Evolutionary conservation across 441 rosid genomes (phyloP).

Genomic region (Iberis amara): DNA sequence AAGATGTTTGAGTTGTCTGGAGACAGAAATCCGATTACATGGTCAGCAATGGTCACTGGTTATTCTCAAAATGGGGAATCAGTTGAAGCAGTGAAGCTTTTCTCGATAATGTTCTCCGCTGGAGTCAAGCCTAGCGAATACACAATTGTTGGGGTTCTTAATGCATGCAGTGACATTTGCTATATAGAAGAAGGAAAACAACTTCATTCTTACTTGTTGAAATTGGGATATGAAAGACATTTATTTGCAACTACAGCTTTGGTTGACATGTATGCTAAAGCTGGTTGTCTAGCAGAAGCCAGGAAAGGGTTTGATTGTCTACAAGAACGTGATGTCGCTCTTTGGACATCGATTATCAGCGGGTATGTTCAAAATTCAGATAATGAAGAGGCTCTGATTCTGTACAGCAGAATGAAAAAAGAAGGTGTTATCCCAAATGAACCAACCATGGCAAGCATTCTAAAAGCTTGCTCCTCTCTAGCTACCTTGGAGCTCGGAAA

Average conservation of each 20-base stretch:
- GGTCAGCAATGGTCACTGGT: conserved; percentile 87
- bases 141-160: conserved; percentile 74
- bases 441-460: conserved; percentile 70
- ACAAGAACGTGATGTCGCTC: conserved; percentile 58
- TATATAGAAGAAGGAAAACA: conserved; percentile 63
- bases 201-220: conserved; percentile 51
- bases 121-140: conserved; percentile 60
- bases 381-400: conserved; percentile 61
- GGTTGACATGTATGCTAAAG: conserved; percentile 91
- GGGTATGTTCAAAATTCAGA: conserved; percentile 77
- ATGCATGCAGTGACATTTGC: conserved; percentile 64
- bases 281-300: conserved; percentile 50
- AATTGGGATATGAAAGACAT: conserved; percentile 65
- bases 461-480: conserved; percentile 72
- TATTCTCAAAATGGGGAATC: conserved; percentile 75
- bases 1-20: conserved; percentile 53
- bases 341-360: conserved; percentile 82
- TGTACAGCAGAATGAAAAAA: conserved; percentile 55
- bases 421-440: conserved; percentile 62
- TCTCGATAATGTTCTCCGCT: conserved; percentile 56
- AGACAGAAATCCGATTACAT: conserved; percentile 61
- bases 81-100: conserved; percentile 49
- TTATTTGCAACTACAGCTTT: conserved; percentile 59
- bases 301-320: conserved; percentile 59
- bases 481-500: conserved; percentile 80